phyloP scores from a whole-genome alignment of 169 alveolate genomes.

The Cyclospora cayetanensis region DNA sequence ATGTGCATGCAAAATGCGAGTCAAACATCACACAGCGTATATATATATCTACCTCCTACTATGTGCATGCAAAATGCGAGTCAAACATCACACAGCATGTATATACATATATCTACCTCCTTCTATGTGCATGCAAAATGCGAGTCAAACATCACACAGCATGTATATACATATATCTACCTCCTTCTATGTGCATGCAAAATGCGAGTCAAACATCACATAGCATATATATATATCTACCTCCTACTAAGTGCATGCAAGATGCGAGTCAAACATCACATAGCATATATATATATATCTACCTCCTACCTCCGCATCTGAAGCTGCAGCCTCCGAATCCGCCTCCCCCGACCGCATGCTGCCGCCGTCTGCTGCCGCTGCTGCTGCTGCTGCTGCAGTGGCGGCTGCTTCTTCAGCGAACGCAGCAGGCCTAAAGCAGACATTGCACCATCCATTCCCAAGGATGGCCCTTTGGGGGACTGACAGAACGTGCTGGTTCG shows the following conservation, averaged over 20 bases:
- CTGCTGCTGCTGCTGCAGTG: not conserved
- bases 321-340: not conserved
- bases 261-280: not conserved
- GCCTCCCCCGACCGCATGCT: no score
- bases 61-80: not conserved
- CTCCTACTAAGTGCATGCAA: not conserved
- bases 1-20: not conserved
- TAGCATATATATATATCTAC: no score
- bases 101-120: no score
- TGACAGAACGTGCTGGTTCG: slow-evolving; percentile 61
- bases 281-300: not conserved
- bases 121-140: no score
- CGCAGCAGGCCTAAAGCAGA: slow-evolving; percentile 69
- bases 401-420: slow-evolving; percentile 66
- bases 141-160: no score
- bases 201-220: not conserved
- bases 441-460: slow-evolving; percentile 70
- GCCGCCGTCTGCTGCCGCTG: not conserved
- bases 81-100: no score
- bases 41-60: no score
- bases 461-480: slow-evolving; percentile 69
- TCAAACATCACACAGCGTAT: not conserved
- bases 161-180: not conserved
- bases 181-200: not conserved
- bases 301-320: no score